phyloP scores from a whole-genome alignment of 345 rosid genomes.

The Erysimum cheiranthoides region DNA sequence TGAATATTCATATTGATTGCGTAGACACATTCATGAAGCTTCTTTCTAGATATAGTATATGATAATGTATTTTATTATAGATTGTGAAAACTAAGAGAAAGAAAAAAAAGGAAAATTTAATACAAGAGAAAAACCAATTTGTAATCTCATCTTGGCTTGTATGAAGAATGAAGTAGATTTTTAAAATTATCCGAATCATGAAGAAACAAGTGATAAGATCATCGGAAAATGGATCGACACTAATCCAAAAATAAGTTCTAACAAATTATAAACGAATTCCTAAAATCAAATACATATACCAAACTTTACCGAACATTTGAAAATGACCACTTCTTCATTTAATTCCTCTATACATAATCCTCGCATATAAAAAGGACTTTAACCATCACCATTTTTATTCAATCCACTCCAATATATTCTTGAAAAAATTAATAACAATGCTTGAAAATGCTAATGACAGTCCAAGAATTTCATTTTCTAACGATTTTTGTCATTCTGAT shows the following conservation, averaged over 20 bases:
- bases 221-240: not conserved
- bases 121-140: not conserved
- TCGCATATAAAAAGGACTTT: not conserved
- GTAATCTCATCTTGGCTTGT: not conserved
- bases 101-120: too few species aligned
- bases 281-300: conserved; percentile 3
- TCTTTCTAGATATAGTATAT: too few species aligned
- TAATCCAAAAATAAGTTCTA: too few species aligned
- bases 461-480: conserved; percentile 76
- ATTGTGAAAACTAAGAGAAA: too few species aligned
- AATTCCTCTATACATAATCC: conserved; percentile 9
- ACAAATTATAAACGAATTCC: not conserved
- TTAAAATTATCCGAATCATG: not conserved
- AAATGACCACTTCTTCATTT: conserved; percentile 24
- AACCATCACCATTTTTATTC: not conserved
- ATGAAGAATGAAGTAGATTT: too few species aligned
- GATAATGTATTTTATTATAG: too few species aligned
- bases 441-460: conserved; percentile 54
- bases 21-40: too few species aligned
- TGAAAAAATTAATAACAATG: conserved; percentile 40
- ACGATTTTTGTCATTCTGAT: conserved; percentile 56
- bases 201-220: not conserved
- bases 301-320: conserved; percentile 29
- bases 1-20: too few species aligned
- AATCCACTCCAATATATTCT: not conserved